Base-by-base conservation (phyloP, 148 eudicot genomes). In the Rhododendron simsii region DNA sequence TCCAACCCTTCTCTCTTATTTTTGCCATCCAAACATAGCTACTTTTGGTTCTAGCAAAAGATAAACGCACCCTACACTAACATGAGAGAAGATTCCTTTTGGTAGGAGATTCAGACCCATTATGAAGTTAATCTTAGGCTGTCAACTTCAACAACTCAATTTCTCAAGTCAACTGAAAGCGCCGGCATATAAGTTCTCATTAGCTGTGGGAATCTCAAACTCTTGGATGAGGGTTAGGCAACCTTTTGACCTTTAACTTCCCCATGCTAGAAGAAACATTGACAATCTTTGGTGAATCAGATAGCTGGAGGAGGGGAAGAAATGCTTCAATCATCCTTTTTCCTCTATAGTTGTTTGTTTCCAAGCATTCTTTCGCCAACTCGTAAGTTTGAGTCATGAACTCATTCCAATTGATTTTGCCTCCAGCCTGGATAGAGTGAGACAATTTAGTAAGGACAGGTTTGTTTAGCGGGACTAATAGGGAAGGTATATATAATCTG, bases 201-300 rank as follows among this genome's bases (percentile, higher is more conserved):
- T 10, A 69, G 35, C 76, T 26, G 35, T 30, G 76, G 35, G 28
- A 33, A 15, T 18, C 12, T 39, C 41, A 39, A 16, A 76, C 0
- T 33, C 39, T 28, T 35, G 3, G 12, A 53, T 26, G 35, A 67
- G 35, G 74, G 74, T n/a, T 65, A 26, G 33, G 33, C 33, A n/a
- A 3, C 35, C 26, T 7, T 28, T 67, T 14, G 90, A 92, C 94
- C 89, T 84, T 81, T 71, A 92, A 80, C 87, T 86, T 82, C 28
- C 92, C 93, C 2, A 47, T 26, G 44, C 28, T 3, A 81, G 95
- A 90, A n/a, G 93, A 89, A 65, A 92, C 90, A 81, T 91, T 92
- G n/a, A 93, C 87, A 71, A 93, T 91, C 67, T 91, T 89, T 39
- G 94, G 86, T 0, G 94, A 93, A 59, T 89, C 88, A 30, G 94